phyloP scores from a whole-genome alignment of 2,329 filamentous ascomycete genomes.

The Amesomyces nigricolor region DNA sequence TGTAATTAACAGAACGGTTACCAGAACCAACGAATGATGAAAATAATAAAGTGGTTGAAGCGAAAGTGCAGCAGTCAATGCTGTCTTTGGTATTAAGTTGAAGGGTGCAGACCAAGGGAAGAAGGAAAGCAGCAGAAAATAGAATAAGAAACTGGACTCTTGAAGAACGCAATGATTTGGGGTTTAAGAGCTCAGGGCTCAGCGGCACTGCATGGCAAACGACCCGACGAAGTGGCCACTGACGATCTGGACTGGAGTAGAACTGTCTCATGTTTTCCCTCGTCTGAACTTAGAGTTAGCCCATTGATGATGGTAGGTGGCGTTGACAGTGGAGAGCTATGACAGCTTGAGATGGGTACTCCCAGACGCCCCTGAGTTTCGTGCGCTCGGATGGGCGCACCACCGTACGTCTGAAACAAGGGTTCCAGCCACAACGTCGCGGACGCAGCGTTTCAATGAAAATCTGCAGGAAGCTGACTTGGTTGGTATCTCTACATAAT shows the following conservation, averaged over 20 bases:
- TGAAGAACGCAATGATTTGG: too few relatives aligned
- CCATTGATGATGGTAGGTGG: background rate
- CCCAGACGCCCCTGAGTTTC: background rate
- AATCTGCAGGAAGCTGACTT: too few relatives aligned
- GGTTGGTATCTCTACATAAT: too few relatives aligned
- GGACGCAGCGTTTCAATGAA: too few relatives aligned
- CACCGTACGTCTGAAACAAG: background rate
- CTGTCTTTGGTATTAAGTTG: background rate
- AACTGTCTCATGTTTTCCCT: too few relatives aligned
- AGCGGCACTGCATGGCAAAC: too few relatives aligned
- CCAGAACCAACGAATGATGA: background rate
- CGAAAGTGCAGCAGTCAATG: constrained; percentile 9
- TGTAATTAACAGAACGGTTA: background rate
- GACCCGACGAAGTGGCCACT: too few relatives aligned
- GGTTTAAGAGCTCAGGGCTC: too few relatives aligned
- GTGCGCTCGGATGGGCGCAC: background rate
- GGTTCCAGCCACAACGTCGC: background rate
- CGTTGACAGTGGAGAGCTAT: background rate
- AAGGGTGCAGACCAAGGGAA: background rate
- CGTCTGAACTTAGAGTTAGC: too few relatives aligned
- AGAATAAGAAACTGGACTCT: background rate
- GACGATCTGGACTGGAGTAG: too few relatives aligned
- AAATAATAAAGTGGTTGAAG: background rate
- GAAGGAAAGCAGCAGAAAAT: background rate
- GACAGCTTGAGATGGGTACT: background rate